Evolutionary conservation across 345 rosid genomes (phyloP).

Genomic region (Laguncularia racemosa): DNA sequence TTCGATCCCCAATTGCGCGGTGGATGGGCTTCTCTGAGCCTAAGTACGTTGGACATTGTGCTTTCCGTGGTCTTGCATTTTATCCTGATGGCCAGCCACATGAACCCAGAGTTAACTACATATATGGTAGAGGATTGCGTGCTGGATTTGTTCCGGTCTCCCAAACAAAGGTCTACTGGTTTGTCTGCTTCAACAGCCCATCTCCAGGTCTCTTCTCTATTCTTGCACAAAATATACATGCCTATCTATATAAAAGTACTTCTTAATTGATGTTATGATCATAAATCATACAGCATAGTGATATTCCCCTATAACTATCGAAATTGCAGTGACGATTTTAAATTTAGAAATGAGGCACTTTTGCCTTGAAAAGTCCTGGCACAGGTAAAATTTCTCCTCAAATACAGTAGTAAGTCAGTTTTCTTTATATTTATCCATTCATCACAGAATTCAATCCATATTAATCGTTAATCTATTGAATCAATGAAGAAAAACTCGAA

Average conservation of each 20-base stretch:
- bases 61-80: constrained; percentile 68
- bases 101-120: constrained; percentile 52
- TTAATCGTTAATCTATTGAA: too few relatives aligned
- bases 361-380: too few relatives aligned
- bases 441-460: background rate
- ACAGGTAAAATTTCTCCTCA: too few relatives aligned
- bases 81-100: constrained; percentile 68
- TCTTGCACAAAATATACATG: background rate
- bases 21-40: constrained; percentile 95
- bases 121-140: constrained; percentile 77
- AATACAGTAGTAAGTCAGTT: too few relatives aligned
- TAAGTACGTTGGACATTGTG: constrained; percentile 68
- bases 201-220: constrained; percentile 45
- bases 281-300: too few relatives aligned
- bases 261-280: too few relatives aligned
- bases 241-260: too few relatives aligned
- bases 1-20: constrained; percentile 62
- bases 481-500: too few relatives aligned
- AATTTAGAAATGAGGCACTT: too few relatives aligned
- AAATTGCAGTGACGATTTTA: too few relatives aligned
- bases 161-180: constrained; percentile 78
- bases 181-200: constrained; percentile 79
- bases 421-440: background rate
- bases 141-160: constrained; percentile 90
- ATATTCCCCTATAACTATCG: too few relatives aligned